These are phyloP conservation scores for Triglochin maritima DNA, from an alignment of 106 monocot genomes.

Conservation along the genomic window DNA sequence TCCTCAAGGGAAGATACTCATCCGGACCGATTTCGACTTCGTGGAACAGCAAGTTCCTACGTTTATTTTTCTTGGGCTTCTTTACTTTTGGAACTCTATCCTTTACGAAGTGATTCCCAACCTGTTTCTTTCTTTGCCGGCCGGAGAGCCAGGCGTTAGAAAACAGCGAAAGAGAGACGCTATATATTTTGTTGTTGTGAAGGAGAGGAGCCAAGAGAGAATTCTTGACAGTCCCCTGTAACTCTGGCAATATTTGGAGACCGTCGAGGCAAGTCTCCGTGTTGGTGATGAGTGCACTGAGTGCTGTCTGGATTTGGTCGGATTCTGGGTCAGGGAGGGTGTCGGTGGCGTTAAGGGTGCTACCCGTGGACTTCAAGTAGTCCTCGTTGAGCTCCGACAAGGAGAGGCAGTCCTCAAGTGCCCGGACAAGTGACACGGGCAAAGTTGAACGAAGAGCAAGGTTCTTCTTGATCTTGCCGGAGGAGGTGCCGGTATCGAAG, in stretches of 20 bases:
- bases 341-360: background rate
- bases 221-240: slow-evolving; percentile 6
- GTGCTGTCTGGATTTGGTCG: slow-evolving; percentile 4
- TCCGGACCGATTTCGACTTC: background rate
- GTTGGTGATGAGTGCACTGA: slow-evolving; percentile 58
- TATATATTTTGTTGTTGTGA: slow-evolving; percentile 14
- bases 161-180: slow-evolving; percentile 8
- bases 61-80: background rate
- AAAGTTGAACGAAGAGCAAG: background rate
- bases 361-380: background rate
- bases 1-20: background rate
- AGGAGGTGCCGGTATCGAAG: background rate
- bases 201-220: background rate
- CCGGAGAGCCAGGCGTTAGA: background rate
- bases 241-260: slow-evolving; percentile 20
- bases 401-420: background rate
- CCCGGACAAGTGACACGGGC: background rate
- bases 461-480: background rate
- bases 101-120: no score
- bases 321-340: background rate
- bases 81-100: slow-evolving; percentile 1
- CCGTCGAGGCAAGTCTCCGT: slow-evolving; percentile 65
- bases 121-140: background rate
- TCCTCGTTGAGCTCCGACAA: background rate
- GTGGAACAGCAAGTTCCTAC: background rate